These are phyloP conservation scores for Sporothrix mexicana DNA, from an alignment of 2,329 filamentous ascomycete species.

Conservation along the genomic window DNA sequence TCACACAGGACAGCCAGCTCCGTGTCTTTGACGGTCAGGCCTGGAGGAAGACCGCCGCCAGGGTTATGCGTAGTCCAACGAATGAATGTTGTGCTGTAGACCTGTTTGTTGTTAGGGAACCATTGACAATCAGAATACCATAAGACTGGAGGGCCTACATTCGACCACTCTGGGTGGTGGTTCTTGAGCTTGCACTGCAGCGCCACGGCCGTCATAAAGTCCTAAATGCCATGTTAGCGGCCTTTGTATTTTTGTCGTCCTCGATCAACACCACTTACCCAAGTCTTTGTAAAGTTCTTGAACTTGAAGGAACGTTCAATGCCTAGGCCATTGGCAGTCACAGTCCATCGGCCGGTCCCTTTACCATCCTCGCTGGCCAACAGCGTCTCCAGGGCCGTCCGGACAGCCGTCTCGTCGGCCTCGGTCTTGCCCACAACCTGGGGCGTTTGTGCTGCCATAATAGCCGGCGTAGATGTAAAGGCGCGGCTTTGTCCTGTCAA, in stretches of 20 bases:
- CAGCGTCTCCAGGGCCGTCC: conserved; percentile 44
- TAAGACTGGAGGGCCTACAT: conserved; percentile 53
- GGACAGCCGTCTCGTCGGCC: conserved; percentile 13
- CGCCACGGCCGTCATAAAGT: conserved; percentile 76
- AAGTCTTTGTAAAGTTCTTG: conserved; percentile 69
- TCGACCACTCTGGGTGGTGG: conserved; percentile 80
- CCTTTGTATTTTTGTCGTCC: not conserved
- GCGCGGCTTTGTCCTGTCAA: not conserved
- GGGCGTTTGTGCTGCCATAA: not conserved
- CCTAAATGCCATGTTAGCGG: conserved; percentile 50
- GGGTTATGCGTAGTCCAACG: conserved; percentile 76
- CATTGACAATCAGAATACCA: no score
- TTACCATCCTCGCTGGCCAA: conserved; percentile 36
- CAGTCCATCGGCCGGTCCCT: conserved; percentile 53
- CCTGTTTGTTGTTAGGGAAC: conserved; percentile 51
- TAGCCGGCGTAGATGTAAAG: not conserved
- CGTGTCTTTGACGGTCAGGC: conserved; percentile 69
- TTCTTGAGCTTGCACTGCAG: conserved; percentile 70
- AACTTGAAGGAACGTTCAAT: conserved; percentile 67
- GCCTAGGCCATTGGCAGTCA: conserved; percentile 58
- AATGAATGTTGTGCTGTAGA: conserved; percentile 73
- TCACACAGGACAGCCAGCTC: conserved; percentile 68
- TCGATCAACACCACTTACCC: conserved; percentile 52
- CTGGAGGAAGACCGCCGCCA: conserved; percentile 62
- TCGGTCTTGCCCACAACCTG: conserved; percentile 32